These are phyloP conservation scores for Rhizopus microsporus DNA, from an alignment of 371 early-diverging fungal species.

Conservation along the genomic window DNA sequence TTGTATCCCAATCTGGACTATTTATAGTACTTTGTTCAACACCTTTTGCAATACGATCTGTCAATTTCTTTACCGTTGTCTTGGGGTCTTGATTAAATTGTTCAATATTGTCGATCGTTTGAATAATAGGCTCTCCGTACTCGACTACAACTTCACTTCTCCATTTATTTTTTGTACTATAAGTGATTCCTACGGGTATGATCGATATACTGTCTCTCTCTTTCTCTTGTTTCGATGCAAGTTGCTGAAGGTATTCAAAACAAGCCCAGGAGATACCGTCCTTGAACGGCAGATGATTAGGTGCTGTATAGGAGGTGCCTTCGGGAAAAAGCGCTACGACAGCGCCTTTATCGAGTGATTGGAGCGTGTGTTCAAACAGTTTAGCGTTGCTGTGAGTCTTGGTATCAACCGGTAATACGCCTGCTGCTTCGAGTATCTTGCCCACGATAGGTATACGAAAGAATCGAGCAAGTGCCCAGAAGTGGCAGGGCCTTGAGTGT, in stretches of 20 bases:
- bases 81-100: slow-evolving; percentile 47
- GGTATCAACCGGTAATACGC: slow-evolving; percentile 60
- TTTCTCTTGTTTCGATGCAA: slow-evolving; percentile 14
- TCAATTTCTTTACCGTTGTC: slow-evolving; percentile 48
- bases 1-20: slow-evolving; percentile 60
- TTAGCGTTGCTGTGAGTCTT: slow-evolving; percentile 56
- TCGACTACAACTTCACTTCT: slow-evolving; percentile 55
- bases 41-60: slow-evolving; percentile 46
- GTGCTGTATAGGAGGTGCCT: slow-evolving; percentile 61
- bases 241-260: slow-evolving; percentile 43
- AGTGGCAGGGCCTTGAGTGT: slow-evolving; percentile 54
- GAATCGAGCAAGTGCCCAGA: slow-evolving; percentile 61
- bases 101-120: slow-evolving; percentile 32
- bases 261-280: slow-evolving; percentile 61
- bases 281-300: slow-evolving; percentile 53
- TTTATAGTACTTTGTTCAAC: slow-evolving; percentile 56
- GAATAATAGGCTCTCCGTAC: slow-evolving; percentile 52
- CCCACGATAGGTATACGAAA: slow-evolving; percentile 51
- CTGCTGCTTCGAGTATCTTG: slow-evolving; percentile 41
- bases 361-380: slow-evolving; percentile 52
- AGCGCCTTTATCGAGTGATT: slow-evolving; percentile 47
- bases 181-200: slow-evolving; percentile 57
- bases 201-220: slow-evolving; percentile 26
- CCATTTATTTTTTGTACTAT: slow-evolving; percentile 59
- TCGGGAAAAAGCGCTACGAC: slow-evolving; percentile 63